A percentile compares a stretch with the other conserved stretches of the same genome.
Conservation (phyloP, 2,329 filamentous ascomycete genomes). For the Apiospora malaysiana region DNA sequence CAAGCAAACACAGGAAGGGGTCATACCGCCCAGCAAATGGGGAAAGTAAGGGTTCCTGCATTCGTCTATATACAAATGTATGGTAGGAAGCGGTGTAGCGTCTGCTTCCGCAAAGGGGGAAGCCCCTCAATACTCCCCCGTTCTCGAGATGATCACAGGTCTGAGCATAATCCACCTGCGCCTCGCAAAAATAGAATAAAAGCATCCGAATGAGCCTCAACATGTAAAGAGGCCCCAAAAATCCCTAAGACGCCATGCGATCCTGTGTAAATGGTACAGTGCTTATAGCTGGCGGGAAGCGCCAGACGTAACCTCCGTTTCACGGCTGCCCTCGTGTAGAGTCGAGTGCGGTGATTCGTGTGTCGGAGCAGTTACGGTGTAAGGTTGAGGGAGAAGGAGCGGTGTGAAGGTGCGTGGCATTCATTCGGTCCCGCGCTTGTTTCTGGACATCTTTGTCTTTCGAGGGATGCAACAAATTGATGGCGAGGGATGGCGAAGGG, state of each 20-base stretch:
- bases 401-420: constrained; percentile 1
- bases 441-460: constrained; percentile 7
- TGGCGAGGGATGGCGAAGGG: neutral
- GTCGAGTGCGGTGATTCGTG: neutral
- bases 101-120: neutral
- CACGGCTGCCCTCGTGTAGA: neutral
- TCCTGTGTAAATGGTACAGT: constrained; percentile 16
- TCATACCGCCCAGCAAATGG: neutral
- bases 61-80: constrained; percentile 18
- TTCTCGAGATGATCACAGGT: neutral
- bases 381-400: neutral
- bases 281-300: constrained; percentile 1
- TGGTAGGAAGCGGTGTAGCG: constrained; percentile 7
- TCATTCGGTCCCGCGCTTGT: neutral
- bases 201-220: neutral
- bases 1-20: neutral
- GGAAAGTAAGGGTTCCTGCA: constrained; percentile 8
- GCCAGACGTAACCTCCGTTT: neutral
- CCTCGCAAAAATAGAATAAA: constrained; percentile 4
- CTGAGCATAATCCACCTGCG: constrained; percentile 14
- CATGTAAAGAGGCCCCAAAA: constrained; percentile 6
- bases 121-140: neutral
- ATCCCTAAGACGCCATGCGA: constrained; percentile 18
- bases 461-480: constrained; percentile 4
- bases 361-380: constrained; percentile 3